phyloP scores from a whole-genome alignment of 2,329 filamentous ascomycete genomes.

The Penicillium sp. region DNA sequence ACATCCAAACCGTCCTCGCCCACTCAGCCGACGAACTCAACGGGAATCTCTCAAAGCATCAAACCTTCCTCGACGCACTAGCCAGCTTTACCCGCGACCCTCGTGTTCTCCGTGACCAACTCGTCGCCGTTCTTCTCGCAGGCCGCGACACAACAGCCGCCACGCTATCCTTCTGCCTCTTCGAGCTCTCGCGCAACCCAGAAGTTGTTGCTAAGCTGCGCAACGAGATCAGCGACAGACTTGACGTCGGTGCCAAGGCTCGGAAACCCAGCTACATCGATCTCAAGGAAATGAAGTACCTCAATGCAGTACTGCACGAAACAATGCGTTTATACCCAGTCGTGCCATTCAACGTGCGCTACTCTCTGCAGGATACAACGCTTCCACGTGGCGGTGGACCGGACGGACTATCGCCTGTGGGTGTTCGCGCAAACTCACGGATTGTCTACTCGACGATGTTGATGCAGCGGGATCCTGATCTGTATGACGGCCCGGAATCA shows the following conservation, averaged over 20 bases:
- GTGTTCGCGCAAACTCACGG: constrained; percentile 49
- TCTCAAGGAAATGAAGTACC: constrained; percentile 84
- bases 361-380: constrained; percentile 70
- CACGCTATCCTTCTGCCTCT: constrained; percentile 77
- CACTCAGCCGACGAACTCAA: constrained; percentile 71
- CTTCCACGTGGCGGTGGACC: constrained; percentile 64
- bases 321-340: constrained; percentile 74
- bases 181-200: constrained; percentile 75
- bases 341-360: constrained; percentile 76
- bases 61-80: constrained; percentile 85
- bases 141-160: constrained; percentile 81
- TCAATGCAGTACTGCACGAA: constrained; percentile 70
- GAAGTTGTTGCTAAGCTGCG: constrained; percentile 67
- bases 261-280: constrained; percentile 66
- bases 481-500: constrained; percentile 47
- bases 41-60: constrained; percentile 66
- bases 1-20: constrained; percentile 71
- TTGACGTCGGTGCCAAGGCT: constrained; percentile 61
- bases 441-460: constrained; percentile 53
- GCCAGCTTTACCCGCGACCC: constrained; percentile 70
- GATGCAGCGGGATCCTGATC: constrained; percentile 53
- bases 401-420: constrained; percentile 47
- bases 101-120: constrained; percentile 74
- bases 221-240: constrained; percentile 65
- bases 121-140: constrained; percentile 78